Percentiles rank a stretch among this genome's conserved stretches.
These are phyloP conservation scores for Amauroascus verrucosus DNA, from an alignment of 2,329 filamentous ascomycete genomes.

Conservation along the genomic window DNA sequence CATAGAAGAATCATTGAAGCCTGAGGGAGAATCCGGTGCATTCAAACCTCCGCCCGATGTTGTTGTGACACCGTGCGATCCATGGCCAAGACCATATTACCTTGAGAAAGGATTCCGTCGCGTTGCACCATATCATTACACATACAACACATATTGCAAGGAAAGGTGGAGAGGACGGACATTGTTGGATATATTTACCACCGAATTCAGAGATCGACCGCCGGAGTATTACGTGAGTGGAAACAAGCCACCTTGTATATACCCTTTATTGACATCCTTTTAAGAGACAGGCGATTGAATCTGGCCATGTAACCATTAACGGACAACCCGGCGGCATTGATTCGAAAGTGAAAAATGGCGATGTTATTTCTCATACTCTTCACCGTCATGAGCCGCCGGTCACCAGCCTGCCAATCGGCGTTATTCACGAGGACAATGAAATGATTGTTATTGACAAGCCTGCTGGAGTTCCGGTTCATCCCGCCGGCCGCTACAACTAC, in stretches of 20 bases:
- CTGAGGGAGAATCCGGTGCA: constrained; percentile 18
- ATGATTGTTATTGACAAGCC: constrained; percentile 97
- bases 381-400: constrained; percentile 95
- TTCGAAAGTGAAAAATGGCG: constrained; percentile 73
- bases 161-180: constrained; percentile 77
- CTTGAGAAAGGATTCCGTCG: constrained; percentile 74
- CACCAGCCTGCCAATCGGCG: constrained; percentile 63
- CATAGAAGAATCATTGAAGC: constrained; percentile 18
- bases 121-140: constrained; percentile 79
- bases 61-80: constrained; percentile 29
- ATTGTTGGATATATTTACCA: constrained; percentile 76
- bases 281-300: constrained; percentile 71
- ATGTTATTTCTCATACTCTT: constrained; percentile 82
- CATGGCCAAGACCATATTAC: constrained; percentile 63
- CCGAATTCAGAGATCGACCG: constrained; percentile 84
- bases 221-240: constrained; percentile 67
- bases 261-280: neutral
- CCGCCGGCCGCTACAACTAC: constrained; percentile 88
- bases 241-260: neutral
- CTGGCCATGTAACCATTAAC: constrained; percentile 70
- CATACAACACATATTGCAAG: constrained; percentile 92
- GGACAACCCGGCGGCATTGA: constrained; percentile 58
- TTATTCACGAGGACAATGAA: constrained; percentile 84
- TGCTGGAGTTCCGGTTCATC: constrained; percentile 86
- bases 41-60: constrained; percentile 23